phyloP scores from a whole-genome alignment of 768 basidiomycete genomes.

The Podaxis sp. region DNA sequence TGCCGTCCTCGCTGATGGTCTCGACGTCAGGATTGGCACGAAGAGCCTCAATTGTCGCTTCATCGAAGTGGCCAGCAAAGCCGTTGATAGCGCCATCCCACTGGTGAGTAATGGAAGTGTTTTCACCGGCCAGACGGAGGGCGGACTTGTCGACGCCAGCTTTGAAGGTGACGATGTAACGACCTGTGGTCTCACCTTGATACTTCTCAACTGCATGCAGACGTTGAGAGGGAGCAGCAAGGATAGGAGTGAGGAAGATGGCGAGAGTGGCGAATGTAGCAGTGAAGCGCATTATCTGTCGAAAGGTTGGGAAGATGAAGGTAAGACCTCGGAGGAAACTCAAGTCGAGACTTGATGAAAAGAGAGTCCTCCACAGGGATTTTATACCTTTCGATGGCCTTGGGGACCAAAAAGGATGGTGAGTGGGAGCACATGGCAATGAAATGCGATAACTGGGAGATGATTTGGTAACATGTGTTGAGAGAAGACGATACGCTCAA shows the following conservation, averaged over 20 bases:
- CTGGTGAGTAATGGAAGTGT: neutral
- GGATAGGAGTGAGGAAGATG: conserved; percentile 1
- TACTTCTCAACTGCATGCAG: conserved; percentile 16
- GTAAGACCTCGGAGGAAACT: neutral
- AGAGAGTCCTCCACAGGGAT: neutral
- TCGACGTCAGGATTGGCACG: conserved; percentile 23
- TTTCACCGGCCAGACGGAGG: neutral
- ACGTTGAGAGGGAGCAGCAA: neutral
- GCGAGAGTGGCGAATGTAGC: conserved; percentile 9
- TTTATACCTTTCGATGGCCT: neutral
- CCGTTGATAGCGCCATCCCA: conserved; percentile 17
- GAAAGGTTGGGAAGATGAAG: neutral
- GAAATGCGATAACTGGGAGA: neutral
- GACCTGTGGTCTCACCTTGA: conserved; percentile 13
- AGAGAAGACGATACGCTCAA: neutral
- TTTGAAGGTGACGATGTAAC: conserved; percentile 16
- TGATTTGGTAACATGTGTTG: neutral
- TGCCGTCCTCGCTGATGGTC: conserved; percentile 25
- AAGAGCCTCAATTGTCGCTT: conserved; percentile 19
- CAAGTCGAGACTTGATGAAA: neutral
- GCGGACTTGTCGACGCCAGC: conserved; percentile 4
- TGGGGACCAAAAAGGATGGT: neutral
- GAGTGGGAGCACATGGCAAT: neutral
- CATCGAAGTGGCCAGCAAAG: conserved; percentile 17
- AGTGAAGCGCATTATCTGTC: neutral